Conservation (phyloP, 2,329 filamentous ascomycete genomes). For the Lanzia echinophila region DNA sequence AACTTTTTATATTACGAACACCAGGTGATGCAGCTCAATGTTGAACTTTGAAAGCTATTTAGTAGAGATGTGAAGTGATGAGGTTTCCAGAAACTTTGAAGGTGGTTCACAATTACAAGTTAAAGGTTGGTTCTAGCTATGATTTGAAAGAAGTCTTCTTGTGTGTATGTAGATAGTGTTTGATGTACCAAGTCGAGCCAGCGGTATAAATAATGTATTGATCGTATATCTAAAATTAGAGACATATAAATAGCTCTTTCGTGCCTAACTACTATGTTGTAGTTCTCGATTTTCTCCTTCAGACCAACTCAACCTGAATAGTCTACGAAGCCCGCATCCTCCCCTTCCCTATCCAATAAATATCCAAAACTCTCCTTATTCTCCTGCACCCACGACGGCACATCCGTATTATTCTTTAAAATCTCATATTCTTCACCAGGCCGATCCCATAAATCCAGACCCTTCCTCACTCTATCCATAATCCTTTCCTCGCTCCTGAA, state of each 20-base stretch:
- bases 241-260: background rate
- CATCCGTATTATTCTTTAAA: conserved; percentile 35
- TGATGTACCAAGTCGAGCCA: no score
- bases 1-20: no score
- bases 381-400: conserved; percentile 34
- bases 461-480: conserved; percentile 35
- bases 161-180: no score
- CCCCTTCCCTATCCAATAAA: conserved; percentile 18
- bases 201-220: no score
- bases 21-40: no score
- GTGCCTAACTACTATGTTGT: background rate
- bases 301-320: conserved; percentile 20
- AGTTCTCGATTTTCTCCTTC: background rate
- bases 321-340: conserved; percentile 20
- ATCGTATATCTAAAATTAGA: no score
- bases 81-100: no score
- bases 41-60: no score
- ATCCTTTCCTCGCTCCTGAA: conserved; percentile 35
- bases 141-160: no score
- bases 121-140: no score
- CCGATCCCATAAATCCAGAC: conserved; percentile 37
- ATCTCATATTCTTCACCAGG: conserved; percentile 30
- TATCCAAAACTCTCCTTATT: conserved; percentile 18
- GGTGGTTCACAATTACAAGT: no score
- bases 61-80: no score